Conservation (phyloP, 2,329 filamentous ascomycete species). For the Neopestalotiopsis sp. region DNA sequence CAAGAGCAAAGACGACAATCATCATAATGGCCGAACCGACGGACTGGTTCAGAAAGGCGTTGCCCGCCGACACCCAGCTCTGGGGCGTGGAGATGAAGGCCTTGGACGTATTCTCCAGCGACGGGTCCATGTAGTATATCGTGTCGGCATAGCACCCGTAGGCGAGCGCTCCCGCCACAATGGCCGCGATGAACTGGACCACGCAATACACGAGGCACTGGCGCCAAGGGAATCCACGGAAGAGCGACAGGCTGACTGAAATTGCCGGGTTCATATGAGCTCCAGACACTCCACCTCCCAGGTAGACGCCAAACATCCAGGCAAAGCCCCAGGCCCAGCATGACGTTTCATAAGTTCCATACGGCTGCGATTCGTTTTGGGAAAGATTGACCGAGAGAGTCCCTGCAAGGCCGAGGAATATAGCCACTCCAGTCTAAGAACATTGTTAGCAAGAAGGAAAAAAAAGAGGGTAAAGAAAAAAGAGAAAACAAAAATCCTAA, state of each 20-base stretch:
- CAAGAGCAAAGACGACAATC: constrained; percentile 42
- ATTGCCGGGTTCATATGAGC: constrained; percentile 43
- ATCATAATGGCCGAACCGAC: constrained; percentile 42
- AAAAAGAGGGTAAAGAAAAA: no score
- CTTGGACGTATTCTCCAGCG: constrained; percentile 34
- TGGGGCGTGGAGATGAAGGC: constrained; percentile 42
- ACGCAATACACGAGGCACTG: constrained; percentile 37
- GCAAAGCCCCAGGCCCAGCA: constrained; percentile 39
- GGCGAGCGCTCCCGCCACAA: constrained; percentile 36
- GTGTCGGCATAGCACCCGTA: constrained; percentile 38
- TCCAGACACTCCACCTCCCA: constrained; percentile 34
- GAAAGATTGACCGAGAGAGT: constrained; percentile 36
- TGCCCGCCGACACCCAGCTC: constrained; percentile 31
- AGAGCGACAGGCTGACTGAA: constrained; percentile 40
- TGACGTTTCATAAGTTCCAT: constrained; percentile 33
- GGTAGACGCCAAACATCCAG: constrained; percentile 38
- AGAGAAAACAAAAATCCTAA: no score
- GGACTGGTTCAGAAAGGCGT: constrained; percentile 42
- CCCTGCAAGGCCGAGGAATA: constrained; percentile 33
- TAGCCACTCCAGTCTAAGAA: constrained; percentile 29
- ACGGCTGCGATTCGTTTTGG: constrained; percentile 25
- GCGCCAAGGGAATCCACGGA: constrained; percentile 43
- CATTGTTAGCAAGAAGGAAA: neutral
- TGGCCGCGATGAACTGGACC: constrained; percentile 37
- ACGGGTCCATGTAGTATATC: constrained; percentile 38